Evolutionary conservation across 441 rosid species (phyloP).

Genomic region (Brassica hybrid): DNA sequence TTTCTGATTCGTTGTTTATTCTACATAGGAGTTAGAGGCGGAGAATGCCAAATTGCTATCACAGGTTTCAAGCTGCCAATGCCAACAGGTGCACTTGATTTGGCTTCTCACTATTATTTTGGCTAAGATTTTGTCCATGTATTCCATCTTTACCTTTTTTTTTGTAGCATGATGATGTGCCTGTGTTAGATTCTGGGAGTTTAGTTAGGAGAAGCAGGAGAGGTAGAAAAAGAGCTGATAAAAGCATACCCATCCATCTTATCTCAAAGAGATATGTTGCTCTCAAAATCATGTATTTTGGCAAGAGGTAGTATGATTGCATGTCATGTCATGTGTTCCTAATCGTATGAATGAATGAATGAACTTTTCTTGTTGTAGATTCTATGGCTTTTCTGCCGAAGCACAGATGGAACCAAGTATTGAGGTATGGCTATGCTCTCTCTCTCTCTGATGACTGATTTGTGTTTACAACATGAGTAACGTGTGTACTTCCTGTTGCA

Average conservation of each 20-base stretch:
- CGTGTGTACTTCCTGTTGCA: constrained; percentile 42
- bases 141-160: background rate
- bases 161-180: too few species aligned
- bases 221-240: constrained; percentile 34
- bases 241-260: constrained; percentile 47
- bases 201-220: constrained; percentile 36
- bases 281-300: constrained; percentile 83
- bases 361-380: constrained; percentile 52
- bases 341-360: background rate
- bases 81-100: constrained; percentile 55
- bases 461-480: background rate
- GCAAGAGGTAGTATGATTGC: too few species aligned
- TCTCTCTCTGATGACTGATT: constrained; percentile 1
- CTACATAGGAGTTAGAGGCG: constrained; percentile 65
- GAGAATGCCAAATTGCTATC: constrained; percentile 61
- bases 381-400: constrained; percentile 89
- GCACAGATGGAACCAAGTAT: constrained; percentile 91
- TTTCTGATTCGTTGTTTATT: background rate
- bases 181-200: constrained; percentile 32
- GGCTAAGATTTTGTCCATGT: too few species aligned
- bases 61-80: constrained; percentile 57
- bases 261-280: constrained; percentile 69
- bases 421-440: constrained; percentile 56
- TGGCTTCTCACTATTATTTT: background rate
- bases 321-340: too few species aligned